phyloP scores from a whole-genome alignment of 495 filamentous ascomycete genomes.

The Podospora didyma region DNA sequence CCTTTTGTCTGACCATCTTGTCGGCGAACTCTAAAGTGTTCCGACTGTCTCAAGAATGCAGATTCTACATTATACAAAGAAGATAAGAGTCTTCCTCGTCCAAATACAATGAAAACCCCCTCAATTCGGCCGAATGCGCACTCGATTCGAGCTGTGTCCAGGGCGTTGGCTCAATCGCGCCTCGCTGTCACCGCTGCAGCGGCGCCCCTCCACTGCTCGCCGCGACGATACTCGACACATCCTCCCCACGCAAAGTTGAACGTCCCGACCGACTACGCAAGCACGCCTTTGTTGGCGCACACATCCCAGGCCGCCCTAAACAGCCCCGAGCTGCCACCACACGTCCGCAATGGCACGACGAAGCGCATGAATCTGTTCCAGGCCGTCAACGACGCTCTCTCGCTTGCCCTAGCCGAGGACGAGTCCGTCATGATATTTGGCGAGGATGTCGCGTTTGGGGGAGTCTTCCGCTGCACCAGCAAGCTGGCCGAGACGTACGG shows the following conservation, averaged over 20 bases:
- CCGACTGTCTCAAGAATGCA: slow-evolving; percentile 1
- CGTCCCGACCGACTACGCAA: slow-evolving; percentile 81
- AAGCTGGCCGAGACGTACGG: slow-evolving; percentile 85
- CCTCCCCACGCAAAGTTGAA: slow-evolving; percentile 65
- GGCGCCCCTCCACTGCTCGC: not conserved
- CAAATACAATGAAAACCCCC: slow-evolving; percentile 16
- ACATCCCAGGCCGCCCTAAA: slow-evolving; percentile 63
- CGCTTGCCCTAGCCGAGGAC: slow-evolving; percentile 75
- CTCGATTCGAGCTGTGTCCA: slow-evolving; percentile 1
- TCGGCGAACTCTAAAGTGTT: no score
- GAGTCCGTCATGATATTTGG: slow-evolving; percentile 88
- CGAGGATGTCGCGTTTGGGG: slow-evolving; percentile 95
- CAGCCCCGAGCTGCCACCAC: slow-evolving; percentile 59
- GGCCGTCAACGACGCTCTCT: slow-evolving; percentile 84
- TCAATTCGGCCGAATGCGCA: slow-evolving; percentile 10
- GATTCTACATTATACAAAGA: not conserved
- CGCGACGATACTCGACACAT: slow-evolving; percentile 41
- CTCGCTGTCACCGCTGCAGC: not conserved
- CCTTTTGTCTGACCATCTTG: not conserved
- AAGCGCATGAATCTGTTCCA: slow-evolving; percentile 89
- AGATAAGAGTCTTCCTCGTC: not conserved
- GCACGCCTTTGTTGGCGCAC: slow-evolving; percentile 77
- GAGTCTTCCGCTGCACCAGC: slow-evolving; percentile 94
- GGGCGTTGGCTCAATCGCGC: not conserved
- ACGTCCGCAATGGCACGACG: slow-evolving; percentile 64